These are phyloP conservation scores for Cystofilobasidium ferigula DNA, from an alignment of 768 basidiomycete species.

Conservation along the genomic window DNA sequence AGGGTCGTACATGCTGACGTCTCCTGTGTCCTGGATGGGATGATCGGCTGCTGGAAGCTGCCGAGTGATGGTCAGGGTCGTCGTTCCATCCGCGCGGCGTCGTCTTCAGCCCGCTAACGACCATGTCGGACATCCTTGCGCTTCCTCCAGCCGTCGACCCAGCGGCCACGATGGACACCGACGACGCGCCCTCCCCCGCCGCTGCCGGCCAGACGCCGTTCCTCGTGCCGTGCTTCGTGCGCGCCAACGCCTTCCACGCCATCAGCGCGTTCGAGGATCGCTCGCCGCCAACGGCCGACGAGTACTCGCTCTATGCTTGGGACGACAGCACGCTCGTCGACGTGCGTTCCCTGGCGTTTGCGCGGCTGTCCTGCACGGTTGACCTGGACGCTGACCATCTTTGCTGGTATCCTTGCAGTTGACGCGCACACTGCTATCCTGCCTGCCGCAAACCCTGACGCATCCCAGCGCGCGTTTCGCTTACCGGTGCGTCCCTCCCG, in stretches of 20 bases:
- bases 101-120: too few relatives aligned
- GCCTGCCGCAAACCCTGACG: not conserved
- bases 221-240: not conserved
- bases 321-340: conserved; percentile 11
- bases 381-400: not conserved
- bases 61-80: too few relatives aligned
- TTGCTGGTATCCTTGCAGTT: not conserved
- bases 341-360: not conserved
- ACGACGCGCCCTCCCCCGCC: not conserved
- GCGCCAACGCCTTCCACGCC: conserved; percentile 1
- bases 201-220: not conserved
- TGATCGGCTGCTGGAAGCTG: too few relatives aligned
- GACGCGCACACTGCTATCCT: not conserved
- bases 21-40: not conserved
- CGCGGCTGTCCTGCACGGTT: not conserved
- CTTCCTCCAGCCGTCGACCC: not conserved
- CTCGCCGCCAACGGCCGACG: not conserved
- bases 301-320: conserved; percentile 1
- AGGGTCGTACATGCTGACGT: not conserved
- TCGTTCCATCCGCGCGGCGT: too few relatives aligned
- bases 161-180: not conserved
- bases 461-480: not conserved
- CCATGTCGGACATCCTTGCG: not conserved
- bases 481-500: not conserved
- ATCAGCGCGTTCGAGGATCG: conserved; percentile 3